Evolutionary conservation across 2,329 filamentous ascomycete species (phyloP).

Genomic region (Stachybotrys echinatus): DNA sequence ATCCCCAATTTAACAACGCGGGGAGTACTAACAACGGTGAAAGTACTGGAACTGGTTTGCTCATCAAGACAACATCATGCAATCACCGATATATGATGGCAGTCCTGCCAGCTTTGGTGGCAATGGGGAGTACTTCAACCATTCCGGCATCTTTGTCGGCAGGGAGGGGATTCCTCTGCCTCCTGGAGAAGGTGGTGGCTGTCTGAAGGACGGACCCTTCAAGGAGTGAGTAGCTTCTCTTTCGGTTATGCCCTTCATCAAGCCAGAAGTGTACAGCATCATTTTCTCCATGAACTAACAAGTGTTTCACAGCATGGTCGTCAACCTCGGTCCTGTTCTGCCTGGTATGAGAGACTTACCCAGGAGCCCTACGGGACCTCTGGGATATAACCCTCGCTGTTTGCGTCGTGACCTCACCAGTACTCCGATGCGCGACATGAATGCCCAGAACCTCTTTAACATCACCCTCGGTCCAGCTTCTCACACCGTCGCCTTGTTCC

Average conservation of each 20-base stretch:
- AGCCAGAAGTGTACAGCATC: too few relatives aligned
- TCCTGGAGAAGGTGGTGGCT: not conserved
- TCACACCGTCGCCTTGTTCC: constrained; percentile 8
- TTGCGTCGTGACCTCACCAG: constrained; percentile 35
- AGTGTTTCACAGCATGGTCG: constrained; percentile 1
- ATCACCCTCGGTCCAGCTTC: constrained; percentile 4
- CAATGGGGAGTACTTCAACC: not conserved
- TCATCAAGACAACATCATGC: not conserved
- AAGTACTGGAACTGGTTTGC: constrained; percentile 1
- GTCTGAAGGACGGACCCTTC: not conserved
- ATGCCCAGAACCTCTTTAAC: constrained; percentile 4
- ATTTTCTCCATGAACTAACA: not conserved
- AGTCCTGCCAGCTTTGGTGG: not conserved
- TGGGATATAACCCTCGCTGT: constrained; percentile 37
- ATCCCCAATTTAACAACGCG: not conserved
- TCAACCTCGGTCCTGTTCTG: constrained; percentile 1
- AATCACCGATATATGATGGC: not conserved
- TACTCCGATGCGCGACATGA: constrained; percentile 6
- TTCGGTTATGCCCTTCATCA: not conserved
- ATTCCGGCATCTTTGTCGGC: not conserved
- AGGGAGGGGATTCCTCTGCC: not conserved
- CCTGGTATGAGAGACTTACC: not conserved
- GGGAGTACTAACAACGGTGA: not conserved
- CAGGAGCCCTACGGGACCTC: not conserved
- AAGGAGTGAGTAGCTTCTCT: not conserved